phyloP scores from a whole-genome alignment of 2,329 filamentous ascomycete genomes.

The Triangularia setosa region DNA sequence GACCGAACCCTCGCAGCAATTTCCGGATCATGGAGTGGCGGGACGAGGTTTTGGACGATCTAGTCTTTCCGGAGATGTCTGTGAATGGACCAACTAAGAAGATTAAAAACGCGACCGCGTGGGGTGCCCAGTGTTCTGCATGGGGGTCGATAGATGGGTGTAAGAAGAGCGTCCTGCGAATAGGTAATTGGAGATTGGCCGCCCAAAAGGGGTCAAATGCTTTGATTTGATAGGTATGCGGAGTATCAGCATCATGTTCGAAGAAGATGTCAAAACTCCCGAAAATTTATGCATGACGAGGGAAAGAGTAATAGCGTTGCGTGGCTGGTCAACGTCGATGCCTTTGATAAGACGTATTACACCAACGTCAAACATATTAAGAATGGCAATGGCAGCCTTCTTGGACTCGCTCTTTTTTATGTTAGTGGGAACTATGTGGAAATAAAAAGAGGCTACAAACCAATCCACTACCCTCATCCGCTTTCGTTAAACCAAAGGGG shows the following conservation, averaged over 20 bases:
- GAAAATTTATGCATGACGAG: constrained; percentile 29
- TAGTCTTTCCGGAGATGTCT: background rate
- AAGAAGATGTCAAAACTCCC: constrained; percentile 33
- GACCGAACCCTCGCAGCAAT: background rate
- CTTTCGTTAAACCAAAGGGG: no score
- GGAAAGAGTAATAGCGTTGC: constrained; percentile 36
- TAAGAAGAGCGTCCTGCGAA: constrained; percentile 30
- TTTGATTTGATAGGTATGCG: constrained; percentile 17
- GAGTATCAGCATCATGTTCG: constrained; percentile 19
- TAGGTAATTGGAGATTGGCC: constrained; percentile 22
- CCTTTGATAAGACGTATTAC: constrained; percentile 36
- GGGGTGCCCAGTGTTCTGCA: constrained; percentile 16
- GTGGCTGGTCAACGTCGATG: constrained; percentile 36
- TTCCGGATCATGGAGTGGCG: background rate
- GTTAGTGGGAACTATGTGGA: no score
- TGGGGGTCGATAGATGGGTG: constrained; percentile 30
- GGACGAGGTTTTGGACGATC: background rate
- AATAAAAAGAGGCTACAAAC: no score
- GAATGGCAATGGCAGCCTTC: constrained; percentile 34
- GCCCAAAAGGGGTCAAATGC: constrained; percentile 16
- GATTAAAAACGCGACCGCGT: background rate
- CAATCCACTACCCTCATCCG: no score
- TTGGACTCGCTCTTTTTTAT: background rate
- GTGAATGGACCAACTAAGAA: background rate
- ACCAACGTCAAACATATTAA: constrained; percentile 41